phyloP scores from a whole-genome alignment of 2,329 filamentous ascomycete genomes.

The Colletotrichum nymphaeae region DNA sequence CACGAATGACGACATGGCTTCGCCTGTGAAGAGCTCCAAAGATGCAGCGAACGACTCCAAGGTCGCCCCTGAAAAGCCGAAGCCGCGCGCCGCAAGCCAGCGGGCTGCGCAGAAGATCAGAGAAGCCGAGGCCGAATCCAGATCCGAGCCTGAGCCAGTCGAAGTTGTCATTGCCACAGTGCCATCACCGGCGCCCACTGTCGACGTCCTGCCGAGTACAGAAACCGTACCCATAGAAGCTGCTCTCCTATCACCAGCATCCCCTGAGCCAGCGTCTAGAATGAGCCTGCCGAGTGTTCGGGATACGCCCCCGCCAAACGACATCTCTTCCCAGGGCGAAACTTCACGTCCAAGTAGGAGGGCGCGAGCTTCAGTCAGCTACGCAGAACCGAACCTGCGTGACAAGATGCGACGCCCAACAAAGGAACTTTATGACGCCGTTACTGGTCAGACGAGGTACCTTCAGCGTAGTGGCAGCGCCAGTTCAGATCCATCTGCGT shows the following conservation, averaged over 20 bases:
- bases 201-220: constrained; percentile 35
- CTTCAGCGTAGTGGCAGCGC: constrained; percentile 37
- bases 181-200: constrained; percentile 20
- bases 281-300: constrained; percentile 52
- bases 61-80: constrained; percentile 39
- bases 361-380: constrained; percentile 77
- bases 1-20: constrained; percentile 68
- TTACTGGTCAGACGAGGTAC: constrained; percentile 71
- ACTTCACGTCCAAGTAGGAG: constrained; percentile 74
- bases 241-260: constrained; percentile 58
- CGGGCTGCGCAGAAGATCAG: constrained; percentile 44
- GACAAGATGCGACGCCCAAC: constrained; percentile 87
- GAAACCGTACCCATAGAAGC: constrained; percentile 52
- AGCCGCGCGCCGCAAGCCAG: constrained; percentile 43
- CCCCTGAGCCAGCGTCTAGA: constrained; percentile 57
- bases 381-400: constrained; percentile 83
- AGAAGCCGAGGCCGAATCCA: constrained; percentile 35
- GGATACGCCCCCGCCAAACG: constrained; percentile 70
- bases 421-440: constrained; percentile 80
- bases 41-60: constrained; percentile 38
- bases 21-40: constrained; percentile 64
- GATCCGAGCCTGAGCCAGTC: neutral
- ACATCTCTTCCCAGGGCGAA: constrained; percentile 67
- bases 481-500: constrained; percentile 54
- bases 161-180: constrained; percentile 8